phyloP scores from a whole-genome alignment of 140 eudicot genomes.

The Flaveria floridana region DNA sequence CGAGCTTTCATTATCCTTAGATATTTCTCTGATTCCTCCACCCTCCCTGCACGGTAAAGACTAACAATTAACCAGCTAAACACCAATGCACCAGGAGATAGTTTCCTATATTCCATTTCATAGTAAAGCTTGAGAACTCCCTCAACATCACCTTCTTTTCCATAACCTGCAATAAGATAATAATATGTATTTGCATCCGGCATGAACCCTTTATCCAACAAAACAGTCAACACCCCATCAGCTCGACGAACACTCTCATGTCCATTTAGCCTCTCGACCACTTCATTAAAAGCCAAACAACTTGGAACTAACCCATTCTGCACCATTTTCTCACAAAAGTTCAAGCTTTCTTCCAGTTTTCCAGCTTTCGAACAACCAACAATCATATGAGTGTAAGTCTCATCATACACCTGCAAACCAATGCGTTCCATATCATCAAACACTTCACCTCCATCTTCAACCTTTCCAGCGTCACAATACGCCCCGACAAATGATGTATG shows the following conservation, averaged over 20 bases:
- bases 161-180: slow-evolving; percentile 61
- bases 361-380: slow-evolving; percentile 54
- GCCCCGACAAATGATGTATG: slow-evolving; percentile 50
- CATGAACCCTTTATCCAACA: slow-evolving; percentile 65
- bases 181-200: slow-evolving; percentile 58
- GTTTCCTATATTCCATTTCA: slow-evolving; percentile 74
- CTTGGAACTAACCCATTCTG: slow-evolving; percentile 53
- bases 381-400: slow-evolving; percentile 57
- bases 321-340: slow-evolving; percentile 53
- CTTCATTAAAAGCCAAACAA: slow-evolving; percentile 48
- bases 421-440: slow-evolving; percentile 48
- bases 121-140: slow-evolving; percentile 56
- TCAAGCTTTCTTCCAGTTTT: slow-evolving; percentile 50
- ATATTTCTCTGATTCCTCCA: slow-evolving; percentile 57
- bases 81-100: slow-evolving; percentile 45
- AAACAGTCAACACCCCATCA: slow-evolving; percentile 54
- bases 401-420: slow-evolving; percentile 50
- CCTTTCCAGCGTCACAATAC: slow-evolving; percentile 54
- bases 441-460: slow-evolving; percentile 50
- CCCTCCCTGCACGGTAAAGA: slow-evolving; percentile 41
- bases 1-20: slow-evolving; percentile 43
- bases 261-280: slow-evolving; percentile 49
- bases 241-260: slow-evolving; percentile 40
- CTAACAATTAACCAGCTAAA: slow-evolving; percentile 39
- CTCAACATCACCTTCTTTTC: slow-evolving; percentile 46